Conservation (phyloP, 768 basidiomycete species). For the Pluteus cervinus region DNA sequence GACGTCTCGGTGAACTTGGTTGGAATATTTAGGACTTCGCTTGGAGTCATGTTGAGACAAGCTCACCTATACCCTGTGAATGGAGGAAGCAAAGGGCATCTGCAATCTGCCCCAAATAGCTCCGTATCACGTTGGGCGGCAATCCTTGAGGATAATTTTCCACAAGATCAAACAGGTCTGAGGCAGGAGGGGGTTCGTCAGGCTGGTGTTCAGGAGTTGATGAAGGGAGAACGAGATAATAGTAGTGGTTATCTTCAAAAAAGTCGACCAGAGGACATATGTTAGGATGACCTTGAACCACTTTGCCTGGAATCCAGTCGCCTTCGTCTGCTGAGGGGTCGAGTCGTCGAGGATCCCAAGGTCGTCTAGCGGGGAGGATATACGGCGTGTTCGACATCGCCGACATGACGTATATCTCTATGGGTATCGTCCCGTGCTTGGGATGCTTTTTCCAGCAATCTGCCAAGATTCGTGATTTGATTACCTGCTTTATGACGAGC, state of each 20-base stretch:
- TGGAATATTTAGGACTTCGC: slow-evolving; percentile 8
- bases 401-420: slow-evolving; percentile 95
- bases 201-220: slow-evolving; percentile 54
- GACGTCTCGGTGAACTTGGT: slow-evolving; percentile 87
- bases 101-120: slow-evolving; percentile 89
- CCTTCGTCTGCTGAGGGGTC: slow-evolving; percentile 17
- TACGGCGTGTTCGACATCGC: slow-evolving; percentile 80
- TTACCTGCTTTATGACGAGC: slow-evolving; percentile 94
- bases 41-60: slow-evolving; percentile 1
- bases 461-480: slow-evolving; percentile 96
- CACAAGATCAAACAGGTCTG: slow-evolving; percentile 93
- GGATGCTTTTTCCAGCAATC: slow-evolving; percentile 99
- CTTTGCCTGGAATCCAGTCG: slow-evolving; percentile 63
- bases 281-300: slow-evolving; percentile 88
- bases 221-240: slow-evolving; percentile 87
- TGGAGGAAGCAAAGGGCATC: slow-evolving; percentile 90
- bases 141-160: slow-evolving; percentile 86
- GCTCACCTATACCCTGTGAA: slow-evolving; percentile 81
- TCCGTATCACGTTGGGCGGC: slow-evolving; percentile 64
- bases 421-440: slow-evolving; percentile 91
- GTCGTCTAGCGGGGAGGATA: slow-evolving; percentile 67
- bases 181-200: slow-evolving; percentile 49
- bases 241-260: slow-evolving; percentile 95
- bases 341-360: slow-evolving; percentile 64
- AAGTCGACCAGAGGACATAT: slow-evolving; percentile 94